These are phyloP conservation scores for Debaryomycetaceae sp. DNA, from an alignment of 1,139 yeast species.

Conservation along the genomic window DNA sequence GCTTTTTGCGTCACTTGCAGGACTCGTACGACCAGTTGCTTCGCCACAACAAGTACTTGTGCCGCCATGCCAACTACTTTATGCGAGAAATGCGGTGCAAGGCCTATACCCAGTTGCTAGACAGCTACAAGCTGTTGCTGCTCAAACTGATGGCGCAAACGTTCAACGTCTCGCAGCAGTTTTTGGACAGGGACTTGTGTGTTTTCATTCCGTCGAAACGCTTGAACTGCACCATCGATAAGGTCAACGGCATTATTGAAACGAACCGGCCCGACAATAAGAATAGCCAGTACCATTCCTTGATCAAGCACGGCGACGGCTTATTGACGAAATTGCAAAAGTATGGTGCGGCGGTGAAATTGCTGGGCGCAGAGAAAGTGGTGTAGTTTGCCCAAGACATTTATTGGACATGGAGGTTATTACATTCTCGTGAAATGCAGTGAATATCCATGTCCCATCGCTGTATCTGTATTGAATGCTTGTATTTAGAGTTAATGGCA, in stretches of 20 bases:
- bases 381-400: too few species aligned
- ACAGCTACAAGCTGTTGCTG: conserved; percentile 85
- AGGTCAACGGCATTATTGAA: conserved; percentile 90
- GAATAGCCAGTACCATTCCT: conserved; percentile 81
- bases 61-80: conserved; percentile 72
- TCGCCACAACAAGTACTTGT: conserved; percentile 63
- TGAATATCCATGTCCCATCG: too few species aligned
- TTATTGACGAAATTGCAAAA: conserved; percentile 90
- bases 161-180: conserved; percentile 79
- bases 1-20: conserved; percentile 69
- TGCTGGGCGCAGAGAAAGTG: conserved; percentile 81
- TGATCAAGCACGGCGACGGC: conserved; percentile 88
- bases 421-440: too few species aligned
- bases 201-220: conserved; percentile 89
- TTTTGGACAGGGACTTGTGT: conserved; percentile 72
- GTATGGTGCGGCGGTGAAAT: conserved; percentile 93
- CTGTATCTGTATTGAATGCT: too few species aligned
- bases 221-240: conserved; percentile 89
- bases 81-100: conserved; percentile 90
- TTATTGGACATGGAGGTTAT: too few species aligned
- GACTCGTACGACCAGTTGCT: conserved; percentile 70
- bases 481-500: too few species aligned
- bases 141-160: conserved; percentile 88
- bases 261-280: conserved; percentile 95
- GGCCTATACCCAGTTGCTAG: conserved; percentile 89